These are phyloP conservation scores for Fusarium denticulatum DNA, from an alignment of 2,329 filamentous ascomycete genomes.

Conservation along the genomic window DNA sequence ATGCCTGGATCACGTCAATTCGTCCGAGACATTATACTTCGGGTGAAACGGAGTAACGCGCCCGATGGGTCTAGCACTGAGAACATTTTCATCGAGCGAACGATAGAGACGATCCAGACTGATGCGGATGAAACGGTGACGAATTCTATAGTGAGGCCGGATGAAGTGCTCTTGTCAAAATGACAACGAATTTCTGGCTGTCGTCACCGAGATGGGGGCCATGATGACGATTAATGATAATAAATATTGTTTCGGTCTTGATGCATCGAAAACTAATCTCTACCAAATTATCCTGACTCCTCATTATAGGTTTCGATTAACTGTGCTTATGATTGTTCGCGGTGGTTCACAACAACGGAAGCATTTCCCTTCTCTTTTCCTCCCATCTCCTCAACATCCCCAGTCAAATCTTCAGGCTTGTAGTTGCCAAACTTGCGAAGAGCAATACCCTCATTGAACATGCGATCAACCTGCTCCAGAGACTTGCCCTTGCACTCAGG, in stretches of 20 bases:
- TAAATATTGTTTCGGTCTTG: rapidly evolving
- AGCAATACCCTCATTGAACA: slow-evolving; percentile 27
- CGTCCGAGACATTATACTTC: not conserved
- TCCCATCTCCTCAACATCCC: not conserved
- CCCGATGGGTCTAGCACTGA: not conserved
- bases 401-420: slow-evolving; percentile 11
- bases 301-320: not conserved
- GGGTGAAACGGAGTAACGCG: rapidly evolving
- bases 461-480: slow-evolving; percentile 31
- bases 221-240: not conserved
- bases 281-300: rapidly evolving
- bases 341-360: not conserved
- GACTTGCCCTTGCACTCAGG: slow-evolving; percentile 37
- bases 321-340: not conserved
- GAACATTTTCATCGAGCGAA: not conserved
- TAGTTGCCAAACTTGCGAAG: slow-evolving; percentile 33
- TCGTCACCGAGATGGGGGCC: not conserved
- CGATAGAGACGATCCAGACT: not conserved
- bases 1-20: slow-evolving; percentile 16
- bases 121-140: not conserved
- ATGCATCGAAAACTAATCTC: no score
- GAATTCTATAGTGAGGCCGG: not conserved
- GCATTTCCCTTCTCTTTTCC: not conserved
- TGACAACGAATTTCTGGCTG: not conserved
- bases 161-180: not conserved